These are phyloP conservation scores for Phaeodactylum tricornutum DNA, from an alignment of 108 stramenopile genomes.

Conservation along the genomic window DNA sequence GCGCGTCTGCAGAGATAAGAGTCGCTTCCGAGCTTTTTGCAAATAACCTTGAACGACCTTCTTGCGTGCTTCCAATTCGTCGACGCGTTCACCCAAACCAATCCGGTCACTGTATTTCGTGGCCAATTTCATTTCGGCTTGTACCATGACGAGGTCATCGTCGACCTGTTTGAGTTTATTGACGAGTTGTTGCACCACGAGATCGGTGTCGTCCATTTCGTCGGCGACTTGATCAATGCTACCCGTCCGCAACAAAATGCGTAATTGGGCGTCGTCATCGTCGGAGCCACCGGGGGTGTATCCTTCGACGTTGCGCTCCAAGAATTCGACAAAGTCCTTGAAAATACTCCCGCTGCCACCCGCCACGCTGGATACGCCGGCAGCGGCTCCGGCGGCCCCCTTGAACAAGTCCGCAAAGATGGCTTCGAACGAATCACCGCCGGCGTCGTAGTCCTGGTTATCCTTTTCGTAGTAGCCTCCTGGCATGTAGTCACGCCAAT, in stretches of 20 bases:
- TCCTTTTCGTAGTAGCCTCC: conserved; percentile 34
- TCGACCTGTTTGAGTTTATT: conserved; percentile 40
- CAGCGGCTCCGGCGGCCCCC: conserved; percentile 41
- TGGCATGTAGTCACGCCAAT: conserved; percentile 80
- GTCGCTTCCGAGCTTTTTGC: conserved; percentile 49
- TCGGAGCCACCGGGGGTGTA: conserved; percentile 14
- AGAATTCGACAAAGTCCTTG: conserved; percentile 65
- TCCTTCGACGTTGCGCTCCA: conserved; percentile 66
- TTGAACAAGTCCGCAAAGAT: conserved; percentile 65
- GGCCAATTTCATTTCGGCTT: conserved; percentile 39
- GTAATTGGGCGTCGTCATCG: conserved; percentile 49
- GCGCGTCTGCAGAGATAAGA: conserved; percentile 58
- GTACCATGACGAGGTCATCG: conserved; percentile 31
- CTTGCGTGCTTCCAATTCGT: conserved; percentile 63
- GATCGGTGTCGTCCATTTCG: conserved; percentile 74
- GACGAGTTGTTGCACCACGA: conserved; percentile 57
- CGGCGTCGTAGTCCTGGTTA: conserved; percentile 57
- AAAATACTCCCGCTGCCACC: conserved; percentile 40
- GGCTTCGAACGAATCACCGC: conserved; percentile 63
- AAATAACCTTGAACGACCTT: conserved; percentile 56
- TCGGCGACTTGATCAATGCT: conserved; percentile 52
- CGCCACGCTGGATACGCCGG: conserved; percentile 27
- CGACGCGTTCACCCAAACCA: conserved; percentile 47
- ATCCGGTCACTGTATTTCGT: conserved; percentile 47
- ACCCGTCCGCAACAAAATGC: conserved; percentile 37